Percentiles rank a stretch among this genome's conserved stretches.
Conservation (phyloP, 495 filamentous ascomycete species). For the Aspergillus hancockii region DNA sequence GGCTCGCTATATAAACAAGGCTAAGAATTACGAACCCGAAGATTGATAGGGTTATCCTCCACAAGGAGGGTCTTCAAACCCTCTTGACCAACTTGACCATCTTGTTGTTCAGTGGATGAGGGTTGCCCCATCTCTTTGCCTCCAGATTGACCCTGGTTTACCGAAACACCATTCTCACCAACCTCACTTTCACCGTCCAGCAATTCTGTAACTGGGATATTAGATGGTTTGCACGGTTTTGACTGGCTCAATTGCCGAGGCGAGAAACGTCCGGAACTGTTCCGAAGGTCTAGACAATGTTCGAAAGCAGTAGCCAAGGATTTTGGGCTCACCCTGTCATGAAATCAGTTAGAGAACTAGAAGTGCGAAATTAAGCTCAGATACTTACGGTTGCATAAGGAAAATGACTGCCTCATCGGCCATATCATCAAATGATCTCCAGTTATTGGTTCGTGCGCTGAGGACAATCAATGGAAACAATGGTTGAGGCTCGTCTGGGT, state of each 20-base stretch:
- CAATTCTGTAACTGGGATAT: neutral
- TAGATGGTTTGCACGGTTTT: neutral
- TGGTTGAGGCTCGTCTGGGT: slow-evolving; percentile 11
- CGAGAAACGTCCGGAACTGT: neutral
- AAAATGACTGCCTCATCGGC: slow-evolving; percentile 23
- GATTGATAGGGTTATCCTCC: slow-evolving; percentile 67
- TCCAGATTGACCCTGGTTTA: neutral
- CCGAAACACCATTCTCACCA: neutral
- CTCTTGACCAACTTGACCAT: neutral
- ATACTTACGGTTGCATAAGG: slow-evolving; percentile 26
- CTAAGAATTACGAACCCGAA: slow-evolving; percentile 41
- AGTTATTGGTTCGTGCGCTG: slow-evolving; percentile 20
- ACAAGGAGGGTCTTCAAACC: slow-evolving; percentile 52
- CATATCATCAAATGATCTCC: slow-evolving; percentile 21
- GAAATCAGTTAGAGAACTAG: neutral
- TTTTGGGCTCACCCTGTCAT: slow-evolving; percentile 25
- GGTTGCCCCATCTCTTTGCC: neutral
- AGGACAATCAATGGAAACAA: slow-evolving; percentile 25
- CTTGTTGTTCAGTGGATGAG: neutral
- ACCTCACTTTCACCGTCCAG: neutral
- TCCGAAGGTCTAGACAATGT: slow-evolving; percentile 17
- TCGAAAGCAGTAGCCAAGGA: slow-evolving; percentile 23
- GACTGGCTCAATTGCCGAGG: neutral
- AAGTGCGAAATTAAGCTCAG: neutral
- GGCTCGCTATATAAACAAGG: neutral